Percentiles rank a stretch among this genome's conserved stretches.
phyloP scores from a whole-genome alignment of 768 basidiomycete species.

The Lentinula boryana region DNA sequence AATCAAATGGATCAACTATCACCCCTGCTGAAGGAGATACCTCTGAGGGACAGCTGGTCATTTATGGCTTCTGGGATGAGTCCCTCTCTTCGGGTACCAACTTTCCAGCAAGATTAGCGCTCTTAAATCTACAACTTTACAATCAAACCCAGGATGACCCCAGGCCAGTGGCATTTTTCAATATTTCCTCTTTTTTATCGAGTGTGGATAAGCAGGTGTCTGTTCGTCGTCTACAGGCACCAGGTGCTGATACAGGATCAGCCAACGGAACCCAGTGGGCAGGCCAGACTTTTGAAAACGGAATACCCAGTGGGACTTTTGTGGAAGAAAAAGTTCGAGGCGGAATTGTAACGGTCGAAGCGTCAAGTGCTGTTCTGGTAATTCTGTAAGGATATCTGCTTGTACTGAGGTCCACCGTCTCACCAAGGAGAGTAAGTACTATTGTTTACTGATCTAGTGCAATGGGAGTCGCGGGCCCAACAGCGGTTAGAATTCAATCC shows the following conservation, averaged over 20 bases:
- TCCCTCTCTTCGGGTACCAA: conserved; percentile 15
- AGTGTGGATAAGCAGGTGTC: conserved; percentile 22
- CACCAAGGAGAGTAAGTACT: too few species aligned
- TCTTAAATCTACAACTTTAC: conserved; percentile 46
- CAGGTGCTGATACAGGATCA: conserved; percentile 40
- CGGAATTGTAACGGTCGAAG: conserved; percentile 26
- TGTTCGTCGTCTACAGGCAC: conserved; percentile 37
- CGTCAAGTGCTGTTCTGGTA: conserved; percentile 32
- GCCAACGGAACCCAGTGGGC: conserved; percentile 44
- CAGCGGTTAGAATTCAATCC: too few species aligned
- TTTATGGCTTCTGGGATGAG: conserved; percentile 46
- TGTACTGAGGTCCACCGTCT: neutral
- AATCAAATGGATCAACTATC: conserved; percentile 45
- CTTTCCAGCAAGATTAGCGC: conserved; percentile 39
- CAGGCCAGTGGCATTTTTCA: conserved; percentile 38
- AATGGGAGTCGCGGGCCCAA: too few species aligned
- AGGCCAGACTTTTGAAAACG: conserved; percentile 41
- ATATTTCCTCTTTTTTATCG: conserved; percentile 36
- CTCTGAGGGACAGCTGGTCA: conserved; percentile 42
- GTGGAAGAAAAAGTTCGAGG: conserved; percentile 31
- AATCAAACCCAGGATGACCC: conserved; percentile 36
- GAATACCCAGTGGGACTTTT: conserved; percentile 29
- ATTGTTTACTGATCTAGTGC: too few species aligned
- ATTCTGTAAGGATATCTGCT: conserved; percentile 13
- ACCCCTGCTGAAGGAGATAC: conserved; percentile 43